phyloP scores from a whole-genome alignment of 192 early-diverging fungal species.

The Chytriomyces hyalinus region DNA sequence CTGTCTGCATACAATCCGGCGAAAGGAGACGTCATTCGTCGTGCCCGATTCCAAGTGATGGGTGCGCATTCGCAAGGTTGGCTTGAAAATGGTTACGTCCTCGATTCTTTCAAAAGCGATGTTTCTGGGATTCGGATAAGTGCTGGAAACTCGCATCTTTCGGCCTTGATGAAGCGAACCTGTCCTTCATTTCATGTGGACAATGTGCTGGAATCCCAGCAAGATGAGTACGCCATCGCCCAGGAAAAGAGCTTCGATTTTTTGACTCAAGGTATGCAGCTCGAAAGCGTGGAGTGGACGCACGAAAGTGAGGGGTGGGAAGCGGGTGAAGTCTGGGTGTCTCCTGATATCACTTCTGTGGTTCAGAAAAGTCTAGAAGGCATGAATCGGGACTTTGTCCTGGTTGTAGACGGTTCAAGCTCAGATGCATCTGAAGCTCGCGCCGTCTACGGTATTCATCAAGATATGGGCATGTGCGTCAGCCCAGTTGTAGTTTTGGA shows the following conservation, averaged over 20 bases:
- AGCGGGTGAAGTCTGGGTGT: conserved; percentile 45
- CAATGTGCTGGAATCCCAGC: neutral
- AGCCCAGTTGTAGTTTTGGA: conserved; percentile 32
- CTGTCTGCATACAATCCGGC: neutral
- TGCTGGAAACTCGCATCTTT: neutral
- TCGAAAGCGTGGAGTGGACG: conserved; percentile 17
- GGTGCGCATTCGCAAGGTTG: conserved; percentile 14
- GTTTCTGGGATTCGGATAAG: conserved; percentile 10
- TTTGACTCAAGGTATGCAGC: neutral
- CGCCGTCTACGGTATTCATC: conserved; percentile 36
- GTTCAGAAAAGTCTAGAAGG: neutral
- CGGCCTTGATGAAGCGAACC: neutral
- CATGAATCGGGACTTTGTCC: neutral
- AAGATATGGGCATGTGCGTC: conserved; percentile 31
- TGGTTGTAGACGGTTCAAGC: conserved; percentile 8
- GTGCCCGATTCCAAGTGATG: conserved; percentile 24
- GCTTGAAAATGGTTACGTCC: neutral
- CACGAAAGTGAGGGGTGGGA: conserved; percentile 35
- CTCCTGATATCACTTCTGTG: conserved; percentile 21
- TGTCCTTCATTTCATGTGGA: neutral
- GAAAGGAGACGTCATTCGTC: conserved; percentile 12
- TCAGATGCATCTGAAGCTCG: conserved; percentile 23
- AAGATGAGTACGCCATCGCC: neutral
- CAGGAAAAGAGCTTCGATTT: neutral
- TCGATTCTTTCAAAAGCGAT: conserved; percentile 2